These are phyloP conservation scores for Penicillium desertorum DNA, from an alignment of 495 filamentous ascomycete species.

Conservation along the genomic window DNA sequence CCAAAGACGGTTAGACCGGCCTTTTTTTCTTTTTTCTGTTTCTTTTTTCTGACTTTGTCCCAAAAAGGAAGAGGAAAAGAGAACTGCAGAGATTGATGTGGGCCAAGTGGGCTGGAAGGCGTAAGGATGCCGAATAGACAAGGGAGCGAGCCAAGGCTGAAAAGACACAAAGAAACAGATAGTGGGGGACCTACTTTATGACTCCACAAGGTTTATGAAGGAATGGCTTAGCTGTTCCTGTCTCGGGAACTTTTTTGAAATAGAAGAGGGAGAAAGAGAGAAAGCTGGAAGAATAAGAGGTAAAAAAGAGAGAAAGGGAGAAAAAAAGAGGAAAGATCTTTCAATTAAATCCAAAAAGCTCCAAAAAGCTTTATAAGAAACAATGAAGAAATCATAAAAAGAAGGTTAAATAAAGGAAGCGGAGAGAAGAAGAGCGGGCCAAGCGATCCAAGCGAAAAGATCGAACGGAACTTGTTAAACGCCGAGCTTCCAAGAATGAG, in stretches of 20 bases:
- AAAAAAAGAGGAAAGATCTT: constrained; percentile 1
- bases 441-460: constrained; percentile 24
- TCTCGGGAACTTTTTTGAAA: constrained; percentile 15
- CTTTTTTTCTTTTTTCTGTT: constrained; percentile 11
- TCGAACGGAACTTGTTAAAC: constrained; percentile 33
- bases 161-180: constrained; percentile 1
- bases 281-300: constrained; percentile 8
- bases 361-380: constrained; percentile 17
- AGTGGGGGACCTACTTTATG: constrained; percentile 18
- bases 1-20: constrained; percentile 28
- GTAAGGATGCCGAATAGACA: constrained; percentile 31
- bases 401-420: constrained; percentile 38
- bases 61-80: constrained; percentile 15
- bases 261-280: constrained; percentile 12
- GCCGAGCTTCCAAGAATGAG: constrained; percentile 28
- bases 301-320: constrained; percentile 6
- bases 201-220: constrained; percentile 25
- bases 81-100: constrained; percentile 32
- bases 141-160: constrained; percentile 16
- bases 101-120: constrained; percentile 21
- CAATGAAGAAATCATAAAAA: constrained; percentile 27
- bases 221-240: constrained; percentile 22
- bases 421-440: constrained; percentile 19
- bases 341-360: constrained; percentile 10
- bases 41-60: constrained; percentile 1